Evolutionary conservation across 176 grass and related monocot genomes (phyloP).

Genomic region (maize (Zea mays)): Zm-B73-REFERENCE-NAM-5.0 NC_050103.1:147405001-147405500

Average conservation of each 20-base stretch:
- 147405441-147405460: too few relatives aligned
- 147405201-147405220: not conserved
- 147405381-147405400: too few relatives aligned
- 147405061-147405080: slow-evolving; percentile 1
- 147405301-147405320: too few relatives aligned
- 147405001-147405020: not conserved
- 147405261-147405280: too few relatives aligned
- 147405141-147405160: not conserved
- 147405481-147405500: not conserved
- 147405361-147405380: too few relatives aligned
- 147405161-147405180: not conserved
- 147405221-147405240: not conserved
- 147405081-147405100: not conserved
- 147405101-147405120: not conserved
- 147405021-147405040: not conserved
- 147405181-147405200: not conserved
- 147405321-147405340: too few relatives aligned
- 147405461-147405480: too few relatives aligned
- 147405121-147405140: not conserved
- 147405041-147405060: slow-evolving; percentile 2
- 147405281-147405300: too few relatives aligned
- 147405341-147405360: too few relatives aligned
- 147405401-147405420: slow-evolving; percentile 1
- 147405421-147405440: not conserved
- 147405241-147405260: not conserved